Base-by-base conservation (phyloP, 108 stramenopile species). In the Cyclostephanos tholiformis region DNA sequence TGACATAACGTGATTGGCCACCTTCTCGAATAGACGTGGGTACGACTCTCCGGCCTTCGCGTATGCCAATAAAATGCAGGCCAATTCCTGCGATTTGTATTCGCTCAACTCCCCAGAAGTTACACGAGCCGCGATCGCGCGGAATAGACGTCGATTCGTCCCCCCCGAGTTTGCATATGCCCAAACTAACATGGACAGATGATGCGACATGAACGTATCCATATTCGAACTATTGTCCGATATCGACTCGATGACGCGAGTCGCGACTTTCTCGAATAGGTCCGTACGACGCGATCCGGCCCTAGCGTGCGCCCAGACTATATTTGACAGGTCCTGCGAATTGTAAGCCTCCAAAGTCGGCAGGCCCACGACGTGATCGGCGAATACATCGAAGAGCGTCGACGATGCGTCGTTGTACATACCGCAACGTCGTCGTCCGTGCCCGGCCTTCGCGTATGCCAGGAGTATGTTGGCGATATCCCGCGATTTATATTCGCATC, bases 11-110 rank as follows among this genome's bases (percentile, higher is more conserved):
- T 77, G 23, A 5, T 48, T 46, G 4, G 67, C 76, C 63, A 70
- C 69, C 36, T 30, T 56, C 19, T 64, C 55, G 63, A 73, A 73
- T 32, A 73, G 63, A 6, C 32, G 35, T 27, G 62, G 72, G 32
- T 73, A 44, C 2, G 46, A 61, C 39, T 26, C 51, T 14, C 39
- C 52, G 11, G 53, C 35, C 50, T 22, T 63, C 11, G 72, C 63
- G 26, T 55, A 73, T 32, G 63, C 25, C 50, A 43, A 73, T 20
- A 65, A 25, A 17, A 49, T 64, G 51, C 63, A 27, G 8, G 46
- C 0, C 0, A 73, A 27, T 32, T 63, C 61, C 51, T 56, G 63
- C 11, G 72, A 38, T 11, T 73, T 73, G 52, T 63, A 72, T 2
- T 16, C 8, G 25, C 19, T 53, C 26, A 55, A 20, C 4, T 32